These are phyloP conservation scores for Warburgia ugandensis DNA, from an alignment of 164 flowering plant species.

Conservation along the genomic window DNA sequence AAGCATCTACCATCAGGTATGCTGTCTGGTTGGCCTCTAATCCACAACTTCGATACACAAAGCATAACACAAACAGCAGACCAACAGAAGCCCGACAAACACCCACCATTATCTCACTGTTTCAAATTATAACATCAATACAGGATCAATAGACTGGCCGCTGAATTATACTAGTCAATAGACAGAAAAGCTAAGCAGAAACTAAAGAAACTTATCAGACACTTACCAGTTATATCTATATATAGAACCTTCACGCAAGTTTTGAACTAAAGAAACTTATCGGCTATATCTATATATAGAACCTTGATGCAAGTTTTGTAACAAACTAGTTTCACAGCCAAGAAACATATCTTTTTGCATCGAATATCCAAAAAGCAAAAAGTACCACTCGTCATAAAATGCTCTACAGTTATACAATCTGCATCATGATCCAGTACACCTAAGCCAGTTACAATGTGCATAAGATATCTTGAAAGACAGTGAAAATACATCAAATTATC, in stretches of 20 bases:
- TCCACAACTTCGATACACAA: conserved; percentile 10
- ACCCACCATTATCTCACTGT: conserved; percentile 15
- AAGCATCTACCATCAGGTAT: conserved; percentile 19
- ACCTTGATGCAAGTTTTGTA: background rate
- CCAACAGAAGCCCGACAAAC: background rate
- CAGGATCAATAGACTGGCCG: background rate
- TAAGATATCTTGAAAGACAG: too few relatives aligned
- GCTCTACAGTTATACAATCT: too few relatives aligned
- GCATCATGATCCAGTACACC: too few relatives aligned
- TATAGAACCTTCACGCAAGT: too few relatives aligned
- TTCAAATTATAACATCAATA: background rate
- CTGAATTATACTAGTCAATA: background rate
- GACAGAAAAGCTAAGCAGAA: background rate
- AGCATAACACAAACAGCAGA: conserved; percentile 13
- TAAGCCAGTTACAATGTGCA: too few relatives aligned
- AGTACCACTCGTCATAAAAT: too few relatives aligned
- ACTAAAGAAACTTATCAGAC: background rate
- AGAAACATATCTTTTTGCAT: too few relatives aligned
- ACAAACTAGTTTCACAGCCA: too few relatives aligned
- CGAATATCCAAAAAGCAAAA: too few relatives aligned
- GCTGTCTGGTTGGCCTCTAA: conserved; percentile 16
- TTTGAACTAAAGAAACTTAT: too few relatives aligned
- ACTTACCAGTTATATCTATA: background rate
- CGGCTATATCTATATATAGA: too few relatives aligned
- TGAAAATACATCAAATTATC: too few relatives aligned